Percentiles rank a stretch among this genome's conserved stretches.
Conservation (phyloP, 345 rosid genomes). For the Eucalyptus regnans region DNA sequence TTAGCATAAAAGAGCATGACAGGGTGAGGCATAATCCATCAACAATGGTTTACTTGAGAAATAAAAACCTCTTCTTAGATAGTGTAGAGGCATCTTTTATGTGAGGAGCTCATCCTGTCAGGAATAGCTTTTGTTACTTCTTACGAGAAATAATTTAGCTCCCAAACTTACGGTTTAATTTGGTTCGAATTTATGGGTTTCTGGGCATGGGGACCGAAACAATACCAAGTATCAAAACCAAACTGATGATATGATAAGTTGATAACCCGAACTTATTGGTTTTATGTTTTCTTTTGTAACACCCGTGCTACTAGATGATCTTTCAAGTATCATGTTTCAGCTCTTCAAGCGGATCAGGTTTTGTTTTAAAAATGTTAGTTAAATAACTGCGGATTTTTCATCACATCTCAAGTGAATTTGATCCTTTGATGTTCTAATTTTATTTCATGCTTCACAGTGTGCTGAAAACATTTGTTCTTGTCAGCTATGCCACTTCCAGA, state of each 20-base stretch:
- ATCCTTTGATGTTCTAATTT: not conserved
- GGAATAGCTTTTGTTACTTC: not conserved
- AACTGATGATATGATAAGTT: not conserved
- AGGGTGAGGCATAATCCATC: not conserved
- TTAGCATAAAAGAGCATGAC: not conserved
- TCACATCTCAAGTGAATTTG: not conserved
- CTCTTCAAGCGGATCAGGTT: not conserved
- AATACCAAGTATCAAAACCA: not conserved
- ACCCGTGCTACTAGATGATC: not conserved
- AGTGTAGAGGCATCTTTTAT: not conserved
- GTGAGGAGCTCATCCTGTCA: not conserved
- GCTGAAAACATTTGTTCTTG: not conserved
- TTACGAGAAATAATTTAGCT: not conserved
- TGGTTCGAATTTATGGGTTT: not conserved
- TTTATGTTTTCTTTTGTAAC: not conserved
- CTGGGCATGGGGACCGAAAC: not conserved
- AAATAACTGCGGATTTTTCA: not conserved
- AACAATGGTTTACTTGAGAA: not conserved
- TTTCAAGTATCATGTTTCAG: not conserved
- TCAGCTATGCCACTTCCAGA: not conserved
- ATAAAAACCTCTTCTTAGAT: not conserved
- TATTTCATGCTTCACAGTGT: not conserved
- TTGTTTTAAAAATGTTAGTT: not conserved
- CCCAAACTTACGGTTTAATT: not conserved
- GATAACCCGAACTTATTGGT: not conserved